phyloP scores from a whole-genome alignment of 345 rosid genomes.

The Lepidium aucheri region DNA sequence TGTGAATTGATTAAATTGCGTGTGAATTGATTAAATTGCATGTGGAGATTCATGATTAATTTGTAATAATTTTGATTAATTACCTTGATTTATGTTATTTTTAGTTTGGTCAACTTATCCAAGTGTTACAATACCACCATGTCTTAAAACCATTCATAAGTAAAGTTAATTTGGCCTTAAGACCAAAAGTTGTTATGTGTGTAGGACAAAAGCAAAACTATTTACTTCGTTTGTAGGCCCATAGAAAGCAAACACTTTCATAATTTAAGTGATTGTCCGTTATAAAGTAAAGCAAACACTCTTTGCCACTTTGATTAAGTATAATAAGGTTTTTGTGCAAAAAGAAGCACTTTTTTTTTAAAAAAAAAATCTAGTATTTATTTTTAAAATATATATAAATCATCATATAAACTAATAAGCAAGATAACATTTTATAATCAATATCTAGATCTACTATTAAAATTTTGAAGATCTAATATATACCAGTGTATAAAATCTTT shows the following conservation, averaged over 20 bases:
- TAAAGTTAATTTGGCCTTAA: background rate
- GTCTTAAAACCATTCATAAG: background rate
- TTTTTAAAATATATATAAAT: no score
- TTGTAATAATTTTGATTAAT: background rate
- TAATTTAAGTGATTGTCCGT: background rate
- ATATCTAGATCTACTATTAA: no score
- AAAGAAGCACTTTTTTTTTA: no score
- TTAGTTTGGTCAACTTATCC: background rate
- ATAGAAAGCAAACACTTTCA: background rate
- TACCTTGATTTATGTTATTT: background rate
- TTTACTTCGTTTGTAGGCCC: background rate
- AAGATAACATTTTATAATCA: no score
- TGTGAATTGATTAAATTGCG: no score
- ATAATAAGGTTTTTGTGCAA: no score
- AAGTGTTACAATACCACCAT: background rate
- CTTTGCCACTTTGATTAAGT: no score
- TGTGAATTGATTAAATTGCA: slow-evolving; percentile 20
- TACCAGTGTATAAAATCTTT: no score
- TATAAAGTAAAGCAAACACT: no score
- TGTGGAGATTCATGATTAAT: slow-evolving; percentile 19
- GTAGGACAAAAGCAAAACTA: background rate
- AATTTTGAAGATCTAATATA: no score
- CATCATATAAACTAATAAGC: no score
- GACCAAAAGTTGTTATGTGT: background rate
- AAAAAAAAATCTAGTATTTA: no score